These are phyloP conservation scores for Polyporus tsugae DNA, from an alignment of 1,284 basidiomycete species.

Conservation along the genomic window DNA sequence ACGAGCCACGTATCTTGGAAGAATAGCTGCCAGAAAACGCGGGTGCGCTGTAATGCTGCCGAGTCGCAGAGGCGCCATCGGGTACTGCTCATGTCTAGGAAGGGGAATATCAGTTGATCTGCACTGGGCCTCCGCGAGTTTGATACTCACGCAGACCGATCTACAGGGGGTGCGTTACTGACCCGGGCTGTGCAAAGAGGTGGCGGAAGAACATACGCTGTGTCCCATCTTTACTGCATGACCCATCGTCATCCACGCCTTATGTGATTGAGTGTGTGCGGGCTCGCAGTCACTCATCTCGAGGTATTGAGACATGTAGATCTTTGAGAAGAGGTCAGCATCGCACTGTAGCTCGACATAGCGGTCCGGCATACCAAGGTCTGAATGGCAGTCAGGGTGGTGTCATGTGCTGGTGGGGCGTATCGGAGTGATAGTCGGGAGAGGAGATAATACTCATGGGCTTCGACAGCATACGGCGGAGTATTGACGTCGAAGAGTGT, in stretches of 20 bases:
- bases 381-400: constrained; percentile 61
- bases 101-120: constrained; percentile 6
- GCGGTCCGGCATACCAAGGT: constrained; percentile 51
- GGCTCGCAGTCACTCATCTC: constrained; percentile 61
- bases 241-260: constrained; percentile 64
- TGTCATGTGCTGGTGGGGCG: constrained; percentile 52
- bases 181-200: background rate
- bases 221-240: constrained; percentile 63
- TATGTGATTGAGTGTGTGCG: constrained; percentile 51
- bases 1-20: constrained; percentile 65
- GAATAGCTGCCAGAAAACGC: constrained; percentile 73
- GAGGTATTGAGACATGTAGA: constrained; percentile 65
- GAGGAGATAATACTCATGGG: constrained; percentile 66
- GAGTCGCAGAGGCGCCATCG: constrained; percentile 63
- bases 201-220: constrained; percentile 51
- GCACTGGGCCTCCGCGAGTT: accelerated
- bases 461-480: constrained; percentile 54
- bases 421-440: constrained; percentile 59
- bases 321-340: constrained; percentile 44
- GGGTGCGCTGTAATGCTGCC: constrained; percentile 55
- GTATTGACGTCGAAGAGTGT: constrained; percentile 56
- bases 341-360: constrained; percentile 4
- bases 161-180: constrained; percentile 43
- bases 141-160: constrained; percentile 68
- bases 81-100: constrained; percentile 66